Percentiles rank a stretch among this genome's conserved stretches.
Conservation (phyloP, 805 yeast genomes). For the Danielia oregonensis region DNA sequence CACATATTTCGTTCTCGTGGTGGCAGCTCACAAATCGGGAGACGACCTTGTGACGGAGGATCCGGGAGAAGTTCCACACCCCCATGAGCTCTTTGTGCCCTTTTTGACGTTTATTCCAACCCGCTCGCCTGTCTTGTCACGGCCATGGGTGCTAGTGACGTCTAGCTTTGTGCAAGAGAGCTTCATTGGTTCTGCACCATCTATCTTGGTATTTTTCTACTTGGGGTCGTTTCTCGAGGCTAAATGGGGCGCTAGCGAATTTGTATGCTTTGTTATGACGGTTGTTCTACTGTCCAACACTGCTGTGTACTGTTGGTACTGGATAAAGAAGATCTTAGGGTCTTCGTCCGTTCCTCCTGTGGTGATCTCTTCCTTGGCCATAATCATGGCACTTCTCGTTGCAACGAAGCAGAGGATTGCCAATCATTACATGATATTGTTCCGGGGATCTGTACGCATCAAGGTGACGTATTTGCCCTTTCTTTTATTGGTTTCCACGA, state of each 20-base stretch:
- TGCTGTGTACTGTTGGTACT: constrained; percentile 25
- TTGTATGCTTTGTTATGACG: constrained; percentile 43
- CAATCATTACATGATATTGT: constrained; percentile 50
- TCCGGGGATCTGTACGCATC: constrained; percentile 45
- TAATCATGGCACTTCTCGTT: constrained; percentile 56
- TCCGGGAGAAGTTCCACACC: constrained; percentile 38
- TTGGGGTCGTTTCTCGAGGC: constrained; percentile 65
- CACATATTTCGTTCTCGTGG: constrained; percentile 33
- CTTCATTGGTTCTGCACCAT: constrained; percentile 32
- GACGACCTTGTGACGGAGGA: constrained; percentile 27
- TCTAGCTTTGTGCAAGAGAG: constrained; percentile 45
- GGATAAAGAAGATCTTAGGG: constrained; percentile 9
- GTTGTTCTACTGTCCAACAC: constrained; percentile 35
- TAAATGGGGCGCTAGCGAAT: constrained; percentile 58
- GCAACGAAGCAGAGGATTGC: constrained; percentile 66
- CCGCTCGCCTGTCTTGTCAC: constrained; percentile 31
- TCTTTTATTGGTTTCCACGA: constrained; percentile 18
- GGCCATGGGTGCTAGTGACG: constrained; percentile 52
- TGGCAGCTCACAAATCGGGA: constrained; percentile 23
- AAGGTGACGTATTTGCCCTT: constrained; percentile 41
- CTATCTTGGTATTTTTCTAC: constrained; percentile 39
- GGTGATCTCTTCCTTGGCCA: constrained; percentile 51
- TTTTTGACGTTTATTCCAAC: constrained; percentile 48
- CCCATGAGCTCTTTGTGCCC: constrained; percentile 47
- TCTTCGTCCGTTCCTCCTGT: constrained; percentile 34